Base-by-base conservation (phyloP, 148 eudicot species). In the Arctostaphylos glauca region DNA sequence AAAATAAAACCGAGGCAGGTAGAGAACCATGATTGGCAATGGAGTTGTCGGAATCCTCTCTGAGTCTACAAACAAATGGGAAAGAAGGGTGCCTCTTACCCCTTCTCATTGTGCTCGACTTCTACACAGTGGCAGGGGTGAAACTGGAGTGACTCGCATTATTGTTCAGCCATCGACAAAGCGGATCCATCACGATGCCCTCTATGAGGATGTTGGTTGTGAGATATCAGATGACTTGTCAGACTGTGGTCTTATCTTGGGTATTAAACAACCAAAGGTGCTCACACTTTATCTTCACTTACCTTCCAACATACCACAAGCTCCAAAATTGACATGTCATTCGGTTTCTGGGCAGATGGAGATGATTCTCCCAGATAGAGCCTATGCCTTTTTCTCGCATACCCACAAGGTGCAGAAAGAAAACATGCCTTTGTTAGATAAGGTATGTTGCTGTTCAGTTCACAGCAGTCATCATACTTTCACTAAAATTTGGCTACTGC, bases 351-450 rank as follows among this genome's bases (percentile, higher is more conserved):
- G 85, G 91, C 93, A 97, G 99, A 74, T 94, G 92, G 98, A 97
- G 83, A 94, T 92, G 97, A 92, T 97, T 86, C 96, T 97, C 89
- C 94, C 98, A 66, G 91, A 93, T 41, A 94, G 97, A 87, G 95
- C 95, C n/a, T 97, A 93, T 91, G 94, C 98, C 31, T 97, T 97
- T 87, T 97, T 97, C 88, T 97, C 99, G 16, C 99, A 97, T 84
- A 97, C 98, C 47, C 99, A 97, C 90, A 97, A 97, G 86, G 99
- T 97, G 58, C 98, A 97, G 86, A 97, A 84, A 88, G 98, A 94
- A 86, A 97, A 92, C 85, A 93, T 94, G 97, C 96, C 99, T 13
- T 80, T 97, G 85, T 87, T 97, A 80, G 99, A 94, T 87, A 94
- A 94, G 94, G 99, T 97, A 60, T 81, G 84, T 76, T 44, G 67